phyloP scores from a whole-genome alignment of 2,329 filamentous ascomycete genomes.

The Fusarium secorum region DNA sequence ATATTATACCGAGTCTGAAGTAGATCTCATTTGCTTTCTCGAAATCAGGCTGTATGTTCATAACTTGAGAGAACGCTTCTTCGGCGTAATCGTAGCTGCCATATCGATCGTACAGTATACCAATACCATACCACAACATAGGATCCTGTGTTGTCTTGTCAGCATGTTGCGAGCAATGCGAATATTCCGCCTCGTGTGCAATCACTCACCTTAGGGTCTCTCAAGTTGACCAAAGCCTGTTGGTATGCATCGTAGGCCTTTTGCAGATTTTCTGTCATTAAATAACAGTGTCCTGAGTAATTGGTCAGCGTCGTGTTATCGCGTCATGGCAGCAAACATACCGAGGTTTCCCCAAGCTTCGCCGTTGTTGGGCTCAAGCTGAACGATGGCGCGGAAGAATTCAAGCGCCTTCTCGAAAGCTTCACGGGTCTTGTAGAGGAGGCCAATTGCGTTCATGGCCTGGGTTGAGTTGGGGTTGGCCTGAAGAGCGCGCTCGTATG shows the following conservation, averaged over 20 bases:
- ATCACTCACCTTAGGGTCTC: conserved; percentile 83
- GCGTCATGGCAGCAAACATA: conserved; percentile 52
- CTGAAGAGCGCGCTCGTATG: conserved; percentile 88
- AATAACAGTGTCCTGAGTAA: conserved; percentile 84
- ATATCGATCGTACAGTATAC: conserved; percentile 95
- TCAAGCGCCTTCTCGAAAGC: conserved; percentile 94
- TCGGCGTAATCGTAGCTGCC: conserved; percentile 96
- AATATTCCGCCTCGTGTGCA: background rate
- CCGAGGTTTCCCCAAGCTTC: conserved; percentile 97
- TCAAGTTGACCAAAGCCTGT: conserved; percentile 89
- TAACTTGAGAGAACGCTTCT: conserved; percentile 97
- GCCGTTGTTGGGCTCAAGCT: conserved; percentile 87
- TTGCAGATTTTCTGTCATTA: conserved; percentile 98
- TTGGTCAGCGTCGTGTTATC: conserved; percentile 24
- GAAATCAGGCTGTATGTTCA: conserved; percentile 97
- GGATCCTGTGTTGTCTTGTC: conserved; percentile 70
- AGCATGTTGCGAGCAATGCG: background rate
- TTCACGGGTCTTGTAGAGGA: conserved; percentile 89
- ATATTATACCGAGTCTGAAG: conserved; percentile 98
- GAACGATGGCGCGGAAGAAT: conserved; percentile 88
- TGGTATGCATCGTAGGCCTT: conserved; percentile 98
- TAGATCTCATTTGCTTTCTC: conserved; percentile 99
- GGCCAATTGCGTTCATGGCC: conserved; percentile 93
- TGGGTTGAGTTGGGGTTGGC: conserved; percentile 89
- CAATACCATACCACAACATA: conserved; percentile 98